Base-by-base conservation (phyloP, 148 eudicot species). In the Limonium bicolor region DNA sequence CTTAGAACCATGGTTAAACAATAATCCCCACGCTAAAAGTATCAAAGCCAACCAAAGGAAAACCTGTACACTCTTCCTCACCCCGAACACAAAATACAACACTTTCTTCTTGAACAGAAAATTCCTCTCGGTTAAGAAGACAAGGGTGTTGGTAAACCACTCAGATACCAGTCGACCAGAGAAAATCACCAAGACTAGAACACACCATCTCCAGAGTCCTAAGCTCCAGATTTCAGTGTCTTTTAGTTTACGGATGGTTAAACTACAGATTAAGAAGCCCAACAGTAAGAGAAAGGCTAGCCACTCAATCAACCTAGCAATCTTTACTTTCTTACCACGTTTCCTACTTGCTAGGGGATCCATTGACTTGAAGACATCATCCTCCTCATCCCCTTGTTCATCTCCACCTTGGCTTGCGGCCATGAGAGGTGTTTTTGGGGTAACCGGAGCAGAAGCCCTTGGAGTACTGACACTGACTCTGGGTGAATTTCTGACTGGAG, bases 161-260 rank as follows among this genome's bases (percentile, higher is more conserved):
- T 53, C 76, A 7, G 80, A 71, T 15, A 88, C 53, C 54, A 88
- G 31, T 18, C 80, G 64, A 44, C 94, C 90, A 25, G 74, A 82
- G 31, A 82, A 58, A 0, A 82, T 57, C 4, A 76, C 94, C 56
- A 76, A 38, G 6, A 53, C 72, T 12, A 82, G 66, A n/a, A 74
- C 80, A 61, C 68, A 73, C 96, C 96, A 87, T 69, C 67, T 79
- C 94, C 94, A 87, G 24, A 87, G 44, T 42, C 36, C 58, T 48
- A 77, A 59, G 29, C 74, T 60, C 86, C 83, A 83, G 12, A 83
- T 6, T 0, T 9, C 14, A 11, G 14, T 3, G 13, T 39, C 27
- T 13, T 45, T 36, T 49, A 79, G 41, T 37, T 33, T 67, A 11
- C 42, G 41, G 19, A 74, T 48, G 3, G 68, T 64, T 50, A 67